Percentiles rank a stretch among this genome's conserved stretches.
These are phyloP conservation scores for Ascoidea tarda DNA, from an alignment of 805 yeast species.

Conservation along the genomic window DNA sequence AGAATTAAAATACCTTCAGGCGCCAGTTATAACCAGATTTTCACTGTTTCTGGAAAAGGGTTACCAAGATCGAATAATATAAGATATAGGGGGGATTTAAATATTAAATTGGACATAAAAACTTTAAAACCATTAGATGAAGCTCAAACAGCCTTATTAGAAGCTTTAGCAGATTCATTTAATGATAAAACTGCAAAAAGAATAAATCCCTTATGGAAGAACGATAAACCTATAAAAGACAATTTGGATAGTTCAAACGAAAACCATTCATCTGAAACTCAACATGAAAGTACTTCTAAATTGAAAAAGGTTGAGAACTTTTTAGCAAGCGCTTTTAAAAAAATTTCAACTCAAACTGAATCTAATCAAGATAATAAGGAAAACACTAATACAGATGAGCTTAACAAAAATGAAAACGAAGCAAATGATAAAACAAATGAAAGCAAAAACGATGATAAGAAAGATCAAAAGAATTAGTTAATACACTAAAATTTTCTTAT, in stretches of 20 bases:
- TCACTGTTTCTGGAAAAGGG: constrained; percentile 78
- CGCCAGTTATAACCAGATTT: constrained; percentile 59
- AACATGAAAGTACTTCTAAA: constrained; percentile 29
- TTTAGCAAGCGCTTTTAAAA: constrained; percentile 37
- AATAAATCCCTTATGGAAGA: constrained; percentile 30
- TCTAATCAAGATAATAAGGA: too few relatives aligned
- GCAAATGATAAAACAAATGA: background rate
- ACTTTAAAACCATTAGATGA: constrained; percentile 66
- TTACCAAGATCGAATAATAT: constrained; percentile 49
- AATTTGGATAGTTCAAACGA: background rate
- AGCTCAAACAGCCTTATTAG: constrained; percentile 78
- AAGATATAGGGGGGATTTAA: constrained; percentile 65
- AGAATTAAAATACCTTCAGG: constrained; percentile 77
- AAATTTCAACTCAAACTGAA: constrained; percentile 15
- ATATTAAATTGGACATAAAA: constrained; percentile 56
- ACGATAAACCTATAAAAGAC: background rate
- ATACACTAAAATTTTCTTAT: too few relatives aligned
- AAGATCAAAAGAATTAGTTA: too few relatives aligned
- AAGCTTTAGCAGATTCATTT: constrained; percentile 86
- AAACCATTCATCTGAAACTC: background rate
- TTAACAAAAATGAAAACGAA: background rate
- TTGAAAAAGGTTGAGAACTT: constrained; percentile 38
- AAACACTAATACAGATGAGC: background rate
- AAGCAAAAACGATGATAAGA: background rate
- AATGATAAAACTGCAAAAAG: constrained; percentile 71